phyloP scores from a whole-genome alignment of 768 basidiomycete genomes.

The Auricularia heimuer region DNA sequence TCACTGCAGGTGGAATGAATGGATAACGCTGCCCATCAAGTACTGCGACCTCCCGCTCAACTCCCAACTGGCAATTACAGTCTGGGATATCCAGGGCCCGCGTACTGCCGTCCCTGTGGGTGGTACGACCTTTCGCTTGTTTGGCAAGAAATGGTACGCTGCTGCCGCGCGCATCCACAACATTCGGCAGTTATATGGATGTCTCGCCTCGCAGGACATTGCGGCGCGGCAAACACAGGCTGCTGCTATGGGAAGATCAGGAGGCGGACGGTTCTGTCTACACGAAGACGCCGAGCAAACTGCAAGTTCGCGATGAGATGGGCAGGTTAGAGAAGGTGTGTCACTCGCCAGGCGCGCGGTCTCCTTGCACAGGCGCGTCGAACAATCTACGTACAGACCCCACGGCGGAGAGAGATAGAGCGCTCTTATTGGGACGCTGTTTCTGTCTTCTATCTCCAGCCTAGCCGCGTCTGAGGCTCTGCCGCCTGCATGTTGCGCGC shows the following conservation, averaged over 20 bases:
- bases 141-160: conserved; percentile 84
- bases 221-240: conserved; percentile 82
- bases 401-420: too few relatives aligned
- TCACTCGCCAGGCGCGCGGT: neutral
- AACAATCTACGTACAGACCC: too few relatives aligned
- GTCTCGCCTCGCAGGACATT: conserved; percentile 49
- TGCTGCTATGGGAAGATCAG: conserved; percentile 70
- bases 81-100: conserved; percentile 90
- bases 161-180: neutral
- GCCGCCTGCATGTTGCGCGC: too few relatives aligned
- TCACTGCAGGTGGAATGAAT: conserved; percentile 80
- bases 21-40: conserved; percentile 82
- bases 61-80: conserved; percentile 86
- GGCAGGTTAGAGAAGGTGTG: conserved; percentile 84
- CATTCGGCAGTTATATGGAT: neutral
- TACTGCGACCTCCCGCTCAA: conserved; percentile 88
- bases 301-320: conserved; percentile 80
- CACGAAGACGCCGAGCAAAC: conserved; percentile 79
- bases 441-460: too few relatives aligned
- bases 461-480: too few relatives aligned
- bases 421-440: too few relatives aligned
- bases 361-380: too few relatives aligned
- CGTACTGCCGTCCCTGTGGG: conserved; percentile 75
- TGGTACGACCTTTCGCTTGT: conserved; percentile 81
- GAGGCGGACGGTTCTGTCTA: conserved; percentile 83